A percentile compares a stretch with the other conserved stretches of the same genome.
These are phyloP conservation scores for Acacia acuminata DNA, from an alignment of 306 rosid species.

Conservation along the genomic window DNA sequence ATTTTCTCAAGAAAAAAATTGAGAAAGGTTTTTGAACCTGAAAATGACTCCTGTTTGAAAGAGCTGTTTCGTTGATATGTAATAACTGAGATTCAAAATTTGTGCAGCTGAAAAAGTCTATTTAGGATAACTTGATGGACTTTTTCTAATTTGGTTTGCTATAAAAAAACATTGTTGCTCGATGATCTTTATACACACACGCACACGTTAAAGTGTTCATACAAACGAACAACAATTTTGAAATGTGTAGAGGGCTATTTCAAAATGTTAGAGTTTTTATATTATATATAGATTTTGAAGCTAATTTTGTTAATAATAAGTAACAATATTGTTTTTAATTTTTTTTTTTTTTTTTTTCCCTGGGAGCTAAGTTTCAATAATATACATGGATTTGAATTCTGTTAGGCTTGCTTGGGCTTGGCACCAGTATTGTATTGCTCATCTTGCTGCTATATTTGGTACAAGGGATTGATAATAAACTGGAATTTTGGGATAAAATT, in stretches of 20 bases:
- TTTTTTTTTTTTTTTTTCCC: fast-evolving
- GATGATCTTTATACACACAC: background rate
- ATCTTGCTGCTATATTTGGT: too few relatives aligned
- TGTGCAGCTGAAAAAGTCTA: background rate
- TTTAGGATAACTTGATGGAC: background rate
- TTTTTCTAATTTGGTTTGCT: background rate
- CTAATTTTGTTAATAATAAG: background rate
- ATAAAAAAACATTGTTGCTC: background rate
- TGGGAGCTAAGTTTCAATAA: too few relatives aligned
- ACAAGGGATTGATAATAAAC: too few relatives aligned
- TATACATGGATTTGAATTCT: too few relatives aligned
- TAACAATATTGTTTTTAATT: too few relatives aligned
- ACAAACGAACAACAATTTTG: background rate
- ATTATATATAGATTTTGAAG: too few relatives aligned
- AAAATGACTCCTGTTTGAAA: background rate
- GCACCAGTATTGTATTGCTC: too few relatives aligned
- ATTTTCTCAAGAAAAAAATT: background rate
- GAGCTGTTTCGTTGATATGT: background rate
- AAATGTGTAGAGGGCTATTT: background rate
- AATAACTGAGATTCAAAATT: background rate
- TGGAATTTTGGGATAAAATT: too few relatives aligned
- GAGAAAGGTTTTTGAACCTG: background rate
- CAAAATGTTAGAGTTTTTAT: background rate
- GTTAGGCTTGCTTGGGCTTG: too few relatives aligned
- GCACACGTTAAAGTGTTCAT: background rate